phyloP scores from a whole-genome alignment of 306 rosid genomes.

The Echinosophora koreensis region DNA sequence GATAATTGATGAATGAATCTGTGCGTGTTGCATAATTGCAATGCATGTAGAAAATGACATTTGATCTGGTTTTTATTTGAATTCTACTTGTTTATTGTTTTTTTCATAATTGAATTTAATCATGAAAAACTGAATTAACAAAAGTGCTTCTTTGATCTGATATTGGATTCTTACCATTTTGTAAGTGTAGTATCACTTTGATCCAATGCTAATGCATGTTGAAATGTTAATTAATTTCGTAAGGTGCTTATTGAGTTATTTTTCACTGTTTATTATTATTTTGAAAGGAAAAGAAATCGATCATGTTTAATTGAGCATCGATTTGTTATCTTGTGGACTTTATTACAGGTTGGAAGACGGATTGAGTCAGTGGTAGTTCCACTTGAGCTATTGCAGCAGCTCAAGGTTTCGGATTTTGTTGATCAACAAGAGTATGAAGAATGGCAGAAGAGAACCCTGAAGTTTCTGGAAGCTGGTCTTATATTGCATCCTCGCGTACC shows the following conservation, averaged over 20 bases:
- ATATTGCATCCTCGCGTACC: slow-evolving; percentile 84
- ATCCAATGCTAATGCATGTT: slow-evolving; percentile 44
- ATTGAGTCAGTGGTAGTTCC: slow-evolving; percentile 97
- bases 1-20: not conserved
- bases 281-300: not conserved
- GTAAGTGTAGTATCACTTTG: slow-evolving; percentile 27
- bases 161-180: slow-evolving; percentile 38
- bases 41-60: slow-evolving; percentile 28
- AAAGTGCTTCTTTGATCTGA: slow-evolving; percentile 38
- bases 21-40: slow-evolving; percentile 1
- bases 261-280: not conserved
- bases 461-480: slow-evolving; percentile 94
- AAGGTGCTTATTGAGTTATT: not conserved
- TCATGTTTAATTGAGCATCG: slow-evolving; percentile 18
- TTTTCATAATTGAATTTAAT: slow-evolving; percentile 6
- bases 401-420: slow-evolving; percentile 83
- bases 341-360: slow-evolving; percentile 84
- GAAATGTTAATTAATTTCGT: not conserved
- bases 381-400: slow-evolving; percentile 93
- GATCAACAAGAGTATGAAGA: slow-evolving; percentile 83
- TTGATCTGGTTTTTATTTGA: slow-evolving; percentile 46
- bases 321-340: slow-evolving; percentile 40
- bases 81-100: not conserved
- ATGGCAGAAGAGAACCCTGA: slow-evolving; percentile 90
- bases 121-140: not conserved